phyloP scores from a whole-genome alignment of 495 filamentous ascomycete genomes.

The Hyaloscypha finlandica region DNA sequence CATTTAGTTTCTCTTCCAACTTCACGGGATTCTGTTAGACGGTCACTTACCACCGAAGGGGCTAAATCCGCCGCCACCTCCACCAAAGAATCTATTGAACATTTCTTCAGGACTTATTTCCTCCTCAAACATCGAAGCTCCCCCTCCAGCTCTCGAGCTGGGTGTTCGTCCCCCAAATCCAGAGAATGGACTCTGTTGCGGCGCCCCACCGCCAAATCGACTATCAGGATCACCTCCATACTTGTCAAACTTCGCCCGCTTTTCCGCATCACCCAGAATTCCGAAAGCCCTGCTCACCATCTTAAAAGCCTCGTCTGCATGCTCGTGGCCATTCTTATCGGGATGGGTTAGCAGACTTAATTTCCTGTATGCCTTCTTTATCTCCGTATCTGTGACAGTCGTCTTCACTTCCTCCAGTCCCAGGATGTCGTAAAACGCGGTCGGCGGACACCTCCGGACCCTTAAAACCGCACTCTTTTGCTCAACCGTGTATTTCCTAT shows the following conservation, averaged over 20 bases:
- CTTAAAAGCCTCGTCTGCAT: constrained; percentile 97
- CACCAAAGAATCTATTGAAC: constrained; percentile 93
- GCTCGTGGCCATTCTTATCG: constrained; percentile 97
- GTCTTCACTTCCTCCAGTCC: constrained; percentile 60
- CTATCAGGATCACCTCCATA: constrained; percentile 92
- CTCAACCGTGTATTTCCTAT: constrained; percentile 83
- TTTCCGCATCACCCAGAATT: constrained; percentile 89
- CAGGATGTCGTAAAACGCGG: constrained; percentile 90
- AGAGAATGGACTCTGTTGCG: constrained; percentile 63
- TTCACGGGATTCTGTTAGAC: not conserved
- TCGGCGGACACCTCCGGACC: constrained; percentile 78
- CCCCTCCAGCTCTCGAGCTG: constrained; percentile 44
- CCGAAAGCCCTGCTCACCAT: constrained; percentile 94
- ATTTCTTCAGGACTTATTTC: constrained; percentile 97
- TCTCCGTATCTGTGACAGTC: constrained; percentile 71
- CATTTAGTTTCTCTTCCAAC: not conserved
- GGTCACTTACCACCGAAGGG: constrained; percentile 56
- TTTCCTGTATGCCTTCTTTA: constrained; percentile 96
- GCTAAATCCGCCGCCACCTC: constrained; percentile 61
- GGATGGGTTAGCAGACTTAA: constrained; percentile 87
- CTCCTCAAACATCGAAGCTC: constrained; percentile 73
- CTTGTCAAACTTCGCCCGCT: constrained; percentile 81
- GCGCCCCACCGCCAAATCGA: constrained; percentile 61
- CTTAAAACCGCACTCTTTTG: constrained; percentile 88
- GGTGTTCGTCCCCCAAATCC: constrained; percentile 60